A percentile compares a stretch with the other conserved stretches of the same genome.
phyloP scores from a whole-genome alignment of 73 alveolate species.

The Stentor coeruleus region DNA sequence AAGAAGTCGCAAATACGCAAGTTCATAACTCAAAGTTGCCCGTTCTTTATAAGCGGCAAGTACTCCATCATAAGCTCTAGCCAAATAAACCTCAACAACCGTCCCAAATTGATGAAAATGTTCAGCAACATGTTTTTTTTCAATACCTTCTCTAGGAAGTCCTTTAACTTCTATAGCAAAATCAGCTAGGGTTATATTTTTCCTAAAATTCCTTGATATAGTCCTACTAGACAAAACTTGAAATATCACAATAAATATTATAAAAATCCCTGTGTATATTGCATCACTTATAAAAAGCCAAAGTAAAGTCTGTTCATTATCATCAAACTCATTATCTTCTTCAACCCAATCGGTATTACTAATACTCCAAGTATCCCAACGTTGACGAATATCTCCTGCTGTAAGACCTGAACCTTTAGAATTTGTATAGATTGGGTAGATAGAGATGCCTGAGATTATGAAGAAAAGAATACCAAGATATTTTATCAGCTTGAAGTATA shows the following conservation, averaged over 20 bases:
- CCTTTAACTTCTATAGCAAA: constrained; percentile 16
- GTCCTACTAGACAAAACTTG: background rate
- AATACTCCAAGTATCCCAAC: background rate
- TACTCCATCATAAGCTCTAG: constrained; percentile 10
- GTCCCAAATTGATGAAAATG: constrained; percentile 24
- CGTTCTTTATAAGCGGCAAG: constrained; percentile 1
- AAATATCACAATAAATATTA: constrained; percentile 1
- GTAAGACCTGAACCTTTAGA: constrained; percentile 23
- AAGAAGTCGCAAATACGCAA: background rate
- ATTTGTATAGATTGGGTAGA: constrained; percentile 34
- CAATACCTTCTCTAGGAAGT: constrained; percentile 19
- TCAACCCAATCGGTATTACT: background rate
- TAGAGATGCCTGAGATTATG: constrained; percentile 29
- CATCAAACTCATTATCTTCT: background rate
- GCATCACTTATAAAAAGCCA: constrained; percentile 1
- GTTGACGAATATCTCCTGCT: constrained; percentile 1
- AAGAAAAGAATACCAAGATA: background rate
- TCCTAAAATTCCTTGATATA: background rate
- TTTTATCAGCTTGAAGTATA: constrained; percentile 25
- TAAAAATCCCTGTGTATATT: background rate
- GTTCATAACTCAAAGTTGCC: background rate
- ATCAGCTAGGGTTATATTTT: background rate
- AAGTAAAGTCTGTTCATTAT: background rate
- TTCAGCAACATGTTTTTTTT: background rate
- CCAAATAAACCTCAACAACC: constrained; percentile 13